Conservation (phyloP, 2,329 filamentous ascomycete genomes). For the Cladophialophora yegresii region DNA sequence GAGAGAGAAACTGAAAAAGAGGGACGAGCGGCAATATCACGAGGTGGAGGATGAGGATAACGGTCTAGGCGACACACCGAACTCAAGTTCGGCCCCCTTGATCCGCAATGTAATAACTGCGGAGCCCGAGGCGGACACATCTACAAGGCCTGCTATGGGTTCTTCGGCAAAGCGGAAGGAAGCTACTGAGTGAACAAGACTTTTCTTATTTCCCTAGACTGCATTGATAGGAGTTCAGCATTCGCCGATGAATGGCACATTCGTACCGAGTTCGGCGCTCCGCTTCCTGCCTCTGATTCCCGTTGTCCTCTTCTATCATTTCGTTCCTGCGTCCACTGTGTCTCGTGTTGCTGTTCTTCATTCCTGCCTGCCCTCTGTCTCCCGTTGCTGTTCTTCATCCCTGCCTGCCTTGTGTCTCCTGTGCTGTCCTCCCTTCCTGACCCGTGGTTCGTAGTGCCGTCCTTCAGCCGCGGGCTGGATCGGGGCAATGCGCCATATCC, state of each 20-base stretch:
- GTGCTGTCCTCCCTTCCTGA: too few relatives aligned
- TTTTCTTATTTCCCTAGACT: neutral
- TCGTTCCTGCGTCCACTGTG: neutral
- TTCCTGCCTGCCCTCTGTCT: neutral
- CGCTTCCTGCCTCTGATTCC: neutral
- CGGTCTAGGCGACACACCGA: slow-evolving; percentile 1
- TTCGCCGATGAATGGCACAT: neutral
- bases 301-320: neutral
- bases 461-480: neutral
- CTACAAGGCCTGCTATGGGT: slow-evolving; percentile 6
- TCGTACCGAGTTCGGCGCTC: neutral
- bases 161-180: slow-evolving; percentile 15
- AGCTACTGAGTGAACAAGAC: slow-evolving; percentile 35
- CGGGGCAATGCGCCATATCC: too few relatives aligned
- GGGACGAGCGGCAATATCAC: slow-evolving; percentile 28
- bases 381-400: neutral
- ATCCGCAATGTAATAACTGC: slow-evolving; percentile 19
- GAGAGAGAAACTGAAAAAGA: slow-evolving; percentile 44
- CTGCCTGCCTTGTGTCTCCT: neutral
- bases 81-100: slow-evolving; percentile 17
- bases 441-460: neutral
- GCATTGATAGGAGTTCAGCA: neutral
- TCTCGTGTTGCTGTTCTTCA: neutral
- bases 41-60: slow-evolving; percentile 17
- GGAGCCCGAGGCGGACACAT: slow-evolving; percentile 11